Evolutionary conservation across 345 rosid genomes (phyloP).

Genomic region (Jatropha curcas): DNA sequence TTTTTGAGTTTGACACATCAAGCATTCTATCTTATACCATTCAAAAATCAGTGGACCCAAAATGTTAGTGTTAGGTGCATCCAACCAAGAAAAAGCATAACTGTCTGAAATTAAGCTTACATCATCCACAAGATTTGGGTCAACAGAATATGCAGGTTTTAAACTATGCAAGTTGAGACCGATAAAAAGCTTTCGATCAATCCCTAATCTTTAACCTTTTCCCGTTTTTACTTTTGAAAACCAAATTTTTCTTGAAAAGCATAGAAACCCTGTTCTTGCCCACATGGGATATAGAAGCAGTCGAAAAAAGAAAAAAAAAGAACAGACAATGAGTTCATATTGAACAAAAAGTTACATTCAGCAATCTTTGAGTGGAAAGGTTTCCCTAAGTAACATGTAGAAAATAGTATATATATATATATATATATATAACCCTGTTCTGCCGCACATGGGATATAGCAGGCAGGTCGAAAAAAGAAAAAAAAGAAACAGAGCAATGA

Average conservation of each 20-base stretch:
- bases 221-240: neutral
- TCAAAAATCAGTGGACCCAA: constrained; percentile 30
- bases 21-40: neutral
- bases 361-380: neutral
- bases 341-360: neutral
- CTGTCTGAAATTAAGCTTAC: constrained; percentile 16
- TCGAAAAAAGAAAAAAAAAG: neutral
- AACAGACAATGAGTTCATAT: neutral
- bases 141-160: constrained; percentile 8
- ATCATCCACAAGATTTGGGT: constrained; percentile 23
- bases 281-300: neutral
- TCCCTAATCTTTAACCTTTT: neutral
- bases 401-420: neutral
- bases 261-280: neutral
- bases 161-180: too few relatives aligned
- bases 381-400: constrained; percentile 4
- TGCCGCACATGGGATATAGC: too few relatives aligned
- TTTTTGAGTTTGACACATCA: constrained; percentile 29
- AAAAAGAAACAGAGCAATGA: neutral
- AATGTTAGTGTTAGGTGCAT: constrained; percentile 28
- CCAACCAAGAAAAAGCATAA: constrained; percentile 27
- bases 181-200: constrained; percentile 5
- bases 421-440: too few relatives aligned
- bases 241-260: neutral
- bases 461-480: neutral